Evolutionary conservation across 75 land plant genomes (phyloP).

Genomic region (Selaginella tamariscina): DNA sequence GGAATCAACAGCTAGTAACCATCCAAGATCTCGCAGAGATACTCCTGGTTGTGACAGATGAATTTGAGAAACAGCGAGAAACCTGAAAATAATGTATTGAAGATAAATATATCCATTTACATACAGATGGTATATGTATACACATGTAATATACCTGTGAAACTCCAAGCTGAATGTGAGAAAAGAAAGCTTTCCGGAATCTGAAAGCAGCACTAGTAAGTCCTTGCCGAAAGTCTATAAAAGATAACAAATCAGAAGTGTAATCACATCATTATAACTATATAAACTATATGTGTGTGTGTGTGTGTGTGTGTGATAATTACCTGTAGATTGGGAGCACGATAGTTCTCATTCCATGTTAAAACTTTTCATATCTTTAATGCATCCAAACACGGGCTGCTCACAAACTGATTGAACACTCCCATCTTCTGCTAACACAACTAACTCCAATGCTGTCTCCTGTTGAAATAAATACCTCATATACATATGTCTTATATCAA

Average conservation of each 20-base stretch:
- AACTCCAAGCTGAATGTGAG: conserved; percentile 71
- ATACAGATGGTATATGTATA: not conserved
- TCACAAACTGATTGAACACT: conserved; percentile 74
- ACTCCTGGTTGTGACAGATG: conserved; percentile 77
- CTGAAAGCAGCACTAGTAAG: conserved; percentile 71
- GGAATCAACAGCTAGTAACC: conserved; percentile 67
- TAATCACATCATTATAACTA: not conserved
- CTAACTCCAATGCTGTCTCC: conserved; percentile 90
- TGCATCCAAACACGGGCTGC: conserved; percentile 85
- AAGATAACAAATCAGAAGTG: not conserved
- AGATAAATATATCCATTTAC: not conserved
- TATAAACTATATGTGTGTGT: not conserved
- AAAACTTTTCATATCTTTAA: conserved; percentile 73
- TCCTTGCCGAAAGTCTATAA: conserved; percentile 63
- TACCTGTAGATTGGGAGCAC: conserved; percentile 41
- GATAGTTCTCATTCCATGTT: conserved; percentile 49
- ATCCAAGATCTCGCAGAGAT: conserved; percentile 58
- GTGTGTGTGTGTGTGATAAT: too few relatives aligned
- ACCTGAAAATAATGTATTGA: conserved; percentile 37
- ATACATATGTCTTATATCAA: too few relatives aligned
- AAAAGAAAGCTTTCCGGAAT: conserved; percentile 92
- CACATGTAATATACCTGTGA: conserved; percentile 48
- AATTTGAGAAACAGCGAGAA: conserved; percentile 64
- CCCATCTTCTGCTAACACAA: conserved; percentile 71
- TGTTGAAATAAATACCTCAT: conserved; percentile 22